Evolutionary conservation across 495 filamentous ascomycete genomes (phyloP), one percentile per base, ranked within the genome.

Genomic region (Xylaria curta): DNA sequence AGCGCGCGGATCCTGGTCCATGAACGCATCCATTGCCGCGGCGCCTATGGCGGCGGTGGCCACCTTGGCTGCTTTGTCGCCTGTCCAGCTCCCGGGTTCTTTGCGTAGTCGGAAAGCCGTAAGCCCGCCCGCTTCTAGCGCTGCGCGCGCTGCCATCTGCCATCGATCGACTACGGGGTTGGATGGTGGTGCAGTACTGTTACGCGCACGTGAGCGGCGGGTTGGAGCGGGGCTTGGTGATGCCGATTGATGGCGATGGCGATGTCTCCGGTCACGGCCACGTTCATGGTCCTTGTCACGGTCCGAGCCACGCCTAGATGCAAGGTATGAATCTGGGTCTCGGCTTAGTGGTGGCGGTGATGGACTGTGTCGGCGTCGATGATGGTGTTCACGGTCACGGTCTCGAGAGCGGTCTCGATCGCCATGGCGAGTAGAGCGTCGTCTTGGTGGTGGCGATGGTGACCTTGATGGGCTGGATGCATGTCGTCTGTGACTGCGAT

Each of bases 11-110:
- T 79, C 77, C 42, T 78, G 73, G 28, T 79, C 77, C 56, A 78
- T 75, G 33, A 81, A 79, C 0, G 77, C 80, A 19, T 82, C 80
- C 49, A 79, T 78, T 7, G 78, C 82, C 7, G 78, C 83, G 9
- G 83, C 83, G 0, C 82, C 81, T 15, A 85, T 36, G 5, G 83
- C 83, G 6, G 83, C 83, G 15, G 81, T 83, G 17, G 81, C 81
- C 9, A 85, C 66, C 38, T 78, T 78, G 9, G 78, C 78, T 15
- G 80, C 81, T 72, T 85, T 85, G 28, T 76, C 76, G 1, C 80
- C 78, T 31, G 73, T 76, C 83, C 83, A 85, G 26, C 66, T 72
- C 5, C 83, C 83, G 0, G 82, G 82, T 49, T 83, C 75, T 66
- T 78, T 77, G 49, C 82, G 78, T 66, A 78, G 56, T 21, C 77